Percentiles rank a stretch among this genome's conserved stretches.
Evolutionary conservation across 495 filamentous ascomycete species (phyloP).

Genomic region (Eremomyces bilateralis): DNA sequence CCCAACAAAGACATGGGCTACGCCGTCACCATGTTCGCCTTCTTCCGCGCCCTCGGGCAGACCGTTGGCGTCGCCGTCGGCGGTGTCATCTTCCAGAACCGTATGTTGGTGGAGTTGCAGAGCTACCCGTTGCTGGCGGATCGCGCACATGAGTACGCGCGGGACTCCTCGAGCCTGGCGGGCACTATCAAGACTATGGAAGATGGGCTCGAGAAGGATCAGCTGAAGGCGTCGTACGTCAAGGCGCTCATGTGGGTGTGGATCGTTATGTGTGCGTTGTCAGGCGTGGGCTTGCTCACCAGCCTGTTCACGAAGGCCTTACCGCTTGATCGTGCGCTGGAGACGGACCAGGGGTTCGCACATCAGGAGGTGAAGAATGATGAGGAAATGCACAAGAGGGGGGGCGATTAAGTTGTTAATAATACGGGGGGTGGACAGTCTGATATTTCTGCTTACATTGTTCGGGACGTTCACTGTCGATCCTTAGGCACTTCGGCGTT

Average conservation of each 20-base stretch:
- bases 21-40: slow-evolving; percentile 34
- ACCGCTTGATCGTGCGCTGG: slow-evolving; percentile 13
- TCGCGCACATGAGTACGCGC: slow-evolving; percentile 19
- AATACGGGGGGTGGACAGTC: too few species aligned
- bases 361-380: too few species aligned
- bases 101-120: slow-evolving; percentile 24
- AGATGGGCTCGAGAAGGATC: slow-evolving; percentile 11
- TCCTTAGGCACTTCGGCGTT: too few species aligned
- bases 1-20: slow-evolving; percentile 22
- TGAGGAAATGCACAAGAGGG: too few species aligned
- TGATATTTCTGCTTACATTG: too few species aligned
- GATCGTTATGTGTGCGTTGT: slow-evolving; percentile 27
- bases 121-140: slow-evolving; percentile 13
- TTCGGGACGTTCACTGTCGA: too few species aligned
- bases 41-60: slow-evolving; percentile 39
- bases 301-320: slow-evolving; percentile 28
- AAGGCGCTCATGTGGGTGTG: slow-evolving; percentile 18
- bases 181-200: slow-evolving; percentile 19
- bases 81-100: slow-evolving; percentile 36
- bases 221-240: slow-evolving; percentile 18
- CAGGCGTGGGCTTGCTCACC: slow-evolving; percentile 24
- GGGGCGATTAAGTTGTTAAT: too few species aligned
- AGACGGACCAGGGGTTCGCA: slow-evolving; percentile 19
- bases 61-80: slow-evolving; percentile 39
- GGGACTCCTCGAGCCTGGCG: slow-evolving; percentile 27